Evolutionary conservation across 768 basidiomycete genomes (phyloP), one percentile per base, ranked within the genome.

Genomic region (Xerocomellus intermedius): DNA sequence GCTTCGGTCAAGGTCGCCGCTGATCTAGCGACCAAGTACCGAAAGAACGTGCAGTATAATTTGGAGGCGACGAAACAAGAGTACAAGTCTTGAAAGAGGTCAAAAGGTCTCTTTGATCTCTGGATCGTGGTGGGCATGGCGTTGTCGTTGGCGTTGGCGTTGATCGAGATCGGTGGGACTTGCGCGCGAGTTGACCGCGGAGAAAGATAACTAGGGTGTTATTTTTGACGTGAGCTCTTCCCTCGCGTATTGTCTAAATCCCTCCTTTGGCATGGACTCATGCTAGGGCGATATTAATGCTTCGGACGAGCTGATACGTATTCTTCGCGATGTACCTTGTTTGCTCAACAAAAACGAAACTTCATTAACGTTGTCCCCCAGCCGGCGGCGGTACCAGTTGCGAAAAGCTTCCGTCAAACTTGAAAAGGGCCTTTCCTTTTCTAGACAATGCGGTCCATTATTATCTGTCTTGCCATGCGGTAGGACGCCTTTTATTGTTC

Each of bases 41-140:
- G 88, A 59, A 86, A 92, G 73, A 98, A 98, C 73, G 94, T 94
- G 49, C 86, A 89, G 68, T 96, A 94, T 69, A 96, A 95, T 68
- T 70, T 97, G 54, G 87, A 91, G 64, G 87, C 87, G 42, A 88
- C 84, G 45, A 81, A 76, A 58, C 67, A 70, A 13, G 69, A 67
- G 54, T 54, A 42, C 47, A 26, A 56, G 30, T 54, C 28, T 8
- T 28, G 24, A 28, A 28, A 28, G 28, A 28, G 28, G 28, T 28
- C 8, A 7, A 28, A 28, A 28, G 8, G 28, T 28, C 13, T 33
- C 5, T 14, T 33, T 33, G 33, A 28, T 28, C 28, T 14, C 33
- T 33, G 13, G 33, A 13, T 33, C 32, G 22, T 35, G 43, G 26
- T 8, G 4, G 4, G 5, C 26, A 26, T n/a, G 26, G 26, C 26